Evolutionary conservation across 805 yeast genomes (phyloP).

Genomic region (Komagataella phaffii): DNA sequence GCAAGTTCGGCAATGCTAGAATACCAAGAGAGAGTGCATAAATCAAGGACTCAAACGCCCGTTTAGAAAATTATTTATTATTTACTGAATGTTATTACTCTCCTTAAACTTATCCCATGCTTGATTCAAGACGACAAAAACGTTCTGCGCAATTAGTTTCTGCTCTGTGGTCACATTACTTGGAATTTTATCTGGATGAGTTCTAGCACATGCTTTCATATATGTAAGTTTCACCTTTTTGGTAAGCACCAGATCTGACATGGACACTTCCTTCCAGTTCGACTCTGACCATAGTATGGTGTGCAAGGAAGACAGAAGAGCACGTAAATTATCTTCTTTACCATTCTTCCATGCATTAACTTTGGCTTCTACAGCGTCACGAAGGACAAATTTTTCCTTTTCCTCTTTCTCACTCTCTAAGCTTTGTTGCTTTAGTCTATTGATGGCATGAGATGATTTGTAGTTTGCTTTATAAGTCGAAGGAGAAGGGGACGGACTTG

Average conservation of each 20-base stretch:
- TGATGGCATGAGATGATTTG: constrained; percentile 20
- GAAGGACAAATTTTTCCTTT: constrained; percentile 42
- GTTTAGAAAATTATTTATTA: not conserved
- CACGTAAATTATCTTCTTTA: constrained; percentile 72
- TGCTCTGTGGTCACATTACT: constrained; percentile 47
- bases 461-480: constrained; percentile 11
- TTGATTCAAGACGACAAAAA: constrained; percentile 68
- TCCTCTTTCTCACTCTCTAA: constrained; percentile 32
- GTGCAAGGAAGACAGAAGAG: constrained; percentile 58
- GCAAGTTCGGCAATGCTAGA: constrained; percentile 9
- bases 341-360: constrained; percentile 57
- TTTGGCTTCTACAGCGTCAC: constrained; percentile 45
- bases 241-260: constrained; percentile 73
- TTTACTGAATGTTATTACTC: constrained; percentile 25
- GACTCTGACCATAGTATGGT: constrained; percentile 52
- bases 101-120: constrained; percentile 82
- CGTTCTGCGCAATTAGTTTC: constrained; percentile 76
- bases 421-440: constrained; percentile 35
- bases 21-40: not conserved
- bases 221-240: constrained; percentile 80
- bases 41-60: not conserved
- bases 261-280: constrained; percentile 52
- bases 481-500: constrained; percentile 10
- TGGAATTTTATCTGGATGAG: constrained; percentile 77
- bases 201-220: constrained; percentile 66